These are phyloP conservation scores for Xylaria acuta DNA, from an alignment of 495 filamentous ascomycete species.

Conservation along the genomic window DNA sequence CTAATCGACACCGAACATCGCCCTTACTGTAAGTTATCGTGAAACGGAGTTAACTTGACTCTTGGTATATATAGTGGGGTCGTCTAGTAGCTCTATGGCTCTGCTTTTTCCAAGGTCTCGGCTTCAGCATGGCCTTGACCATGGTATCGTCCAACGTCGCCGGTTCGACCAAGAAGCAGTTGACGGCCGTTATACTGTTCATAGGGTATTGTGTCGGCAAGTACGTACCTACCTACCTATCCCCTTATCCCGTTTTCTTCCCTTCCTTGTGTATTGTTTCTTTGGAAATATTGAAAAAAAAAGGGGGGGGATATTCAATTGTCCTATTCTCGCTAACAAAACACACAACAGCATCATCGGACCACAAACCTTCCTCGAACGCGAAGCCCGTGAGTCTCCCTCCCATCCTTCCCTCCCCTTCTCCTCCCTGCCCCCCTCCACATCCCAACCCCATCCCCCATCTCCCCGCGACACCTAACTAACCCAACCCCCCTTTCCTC, in stretches of 20 bases:
- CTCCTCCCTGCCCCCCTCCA: neutral
- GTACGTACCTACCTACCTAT: slow-evolving; percentile 4
- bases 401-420: neutral
- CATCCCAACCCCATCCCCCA: neutral
- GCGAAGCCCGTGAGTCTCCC: slow-evolving; percentile 30
- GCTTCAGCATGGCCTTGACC: slow-evolving; percentile 39
- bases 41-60: neutral
- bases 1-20: neutral
- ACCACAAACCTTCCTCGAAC: slow-evolving; percentile 39
- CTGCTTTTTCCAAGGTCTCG: slow-evolving; percentile 47
- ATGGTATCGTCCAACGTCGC: slow-evolving; percentile 41
- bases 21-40: neutral
- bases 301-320: no score
- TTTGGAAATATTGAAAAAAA: no score
- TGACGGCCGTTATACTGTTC: slow-evolving; percentile 36
- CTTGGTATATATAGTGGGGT: slow-evolving; percentile 18
- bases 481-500: neutral
- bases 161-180: slow-evolving; percentile 43
- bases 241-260: neutral
- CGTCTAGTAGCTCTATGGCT: slow-evolving; percentile 40
- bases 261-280: no score
- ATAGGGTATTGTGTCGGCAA: slow-evolving; percentile 40
- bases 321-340: slow-evolving; percentile 11
- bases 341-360: slow-evolving; percentile 34
- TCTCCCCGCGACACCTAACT: neutral